Conservation (phyloP, 768 basidiomycete genomes). For the Hericium alpestre region DNA sequence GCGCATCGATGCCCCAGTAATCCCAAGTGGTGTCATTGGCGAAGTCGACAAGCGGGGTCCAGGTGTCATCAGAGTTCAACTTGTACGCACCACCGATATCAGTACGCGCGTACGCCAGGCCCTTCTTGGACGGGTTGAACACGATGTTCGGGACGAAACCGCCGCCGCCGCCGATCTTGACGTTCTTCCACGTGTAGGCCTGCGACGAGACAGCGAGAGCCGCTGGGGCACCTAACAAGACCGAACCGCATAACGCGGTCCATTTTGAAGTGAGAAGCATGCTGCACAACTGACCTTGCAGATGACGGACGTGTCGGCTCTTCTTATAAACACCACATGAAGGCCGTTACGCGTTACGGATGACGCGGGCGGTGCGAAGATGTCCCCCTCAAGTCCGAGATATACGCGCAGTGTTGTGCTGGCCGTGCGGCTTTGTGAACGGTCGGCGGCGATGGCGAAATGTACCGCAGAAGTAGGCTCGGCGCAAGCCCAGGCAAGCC, state of each 20-base stretch:
- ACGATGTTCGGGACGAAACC: constrained; percentile 49
- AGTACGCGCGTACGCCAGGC: constrained; percentile 54
- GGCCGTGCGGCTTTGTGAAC: no score
- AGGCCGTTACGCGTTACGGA: no score
- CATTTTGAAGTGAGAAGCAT: no score
- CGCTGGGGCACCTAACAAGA: neutral
- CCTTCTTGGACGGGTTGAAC: constrained; percentile 52
- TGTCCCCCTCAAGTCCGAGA: no score
- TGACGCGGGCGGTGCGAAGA: no score
- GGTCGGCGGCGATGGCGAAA: no score
- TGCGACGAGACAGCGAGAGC: constrained; percentile 31
- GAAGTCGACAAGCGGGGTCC: constrained; percentile 56
- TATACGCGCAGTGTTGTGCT: no score
- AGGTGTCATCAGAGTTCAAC: constrained; percentile 48
- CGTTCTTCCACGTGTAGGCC: constrained; percentile 52
- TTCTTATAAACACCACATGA: no score
- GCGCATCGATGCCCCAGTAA: constrained; percentile 30
- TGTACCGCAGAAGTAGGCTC: no score
- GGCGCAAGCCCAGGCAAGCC: no score
- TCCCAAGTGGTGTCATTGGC: constrained; percentile 39
- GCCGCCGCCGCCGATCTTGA: constrained; percentile 39
- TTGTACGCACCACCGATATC: constrained; percentile 61
- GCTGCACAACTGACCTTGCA: no score
- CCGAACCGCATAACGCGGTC: neutral
- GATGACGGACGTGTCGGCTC: no score